These are phyloP conservation scores for Exserohilum turcica DNA, from an alignment of 2,329 filamentous ascomycete genomes.

Conservation along the genomic window DNA sequence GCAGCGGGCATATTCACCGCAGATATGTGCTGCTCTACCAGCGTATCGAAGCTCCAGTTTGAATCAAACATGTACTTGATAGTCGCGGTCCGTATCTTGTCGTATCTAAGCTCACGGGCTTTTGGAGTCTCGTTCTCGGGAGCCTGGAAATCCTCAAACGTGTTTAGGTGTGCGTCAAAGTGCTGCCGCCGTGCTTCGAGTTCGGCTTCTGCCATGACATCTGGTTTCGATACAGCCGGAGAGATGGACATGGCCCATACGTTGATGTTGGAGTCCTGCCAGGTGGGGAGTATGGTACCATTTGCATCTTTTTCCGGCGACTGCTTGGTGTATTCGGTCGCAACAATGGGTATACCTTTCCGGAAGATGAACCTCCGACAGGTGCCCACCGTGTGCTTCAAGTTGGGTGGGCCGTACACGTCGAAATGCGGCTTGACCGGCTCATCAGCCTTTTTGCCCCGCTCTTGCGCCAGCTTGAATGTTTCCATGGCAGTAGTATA, in stretches of 20 bases:
- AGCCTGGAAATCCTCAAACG: slow-evolving; percentile 39
- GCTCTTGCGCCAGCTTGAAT: slow-evolving; percentile 27
- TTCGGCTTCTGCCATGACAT: slow-evolving; percentile 22
- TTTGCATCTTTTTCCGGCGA: slow-evolving; percentile 32
- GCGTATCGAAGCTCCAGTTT: slow-evolving; percentile 71
- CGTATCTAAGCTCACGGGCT: slow-evolving; percentile 49
- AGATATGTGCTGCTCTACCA: slow-evolving; percentile 69
- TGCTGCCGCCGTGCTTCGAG: slow-evolving; percentile 26
- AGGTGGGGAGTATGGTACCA: slow-evolving; percentile 64
- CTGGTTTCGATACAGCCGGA: slow-evolving; percentile 26
- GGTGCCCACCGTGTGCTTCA: slow-evolving; percentile 81
- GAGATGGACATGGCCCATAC: slow-evolving; percentile 80
- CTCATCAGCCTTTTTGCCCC: slow-evolving; percentile 17
- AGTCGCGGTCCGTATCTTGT: slow-evolving; percentile 63
- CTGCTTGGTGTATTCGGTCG: slow-evolving; percentile 65
- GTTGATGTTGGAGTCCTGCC: slow-evolving; percentile 74
- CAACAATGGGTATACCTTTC: slow-evolving; percentile 74
- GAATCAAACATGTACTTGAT: slow-evolving; percentile 82
- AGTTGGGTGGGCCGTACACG: slow-evolving; percentile 81
- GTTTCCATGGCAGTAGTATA: slow-evolving; percentile 52
- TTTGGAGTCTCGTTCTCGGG: slow-evolving; percentile 38
- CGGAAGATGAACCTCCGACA: slow-evolving; percentile 84
- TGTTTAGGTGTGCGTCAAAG: slow-evolving; percentile 36
- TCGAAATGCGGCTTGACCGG: slow-evolving; percentile 43
- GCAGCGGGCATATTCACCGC: slow-evolving; percentile 70